Base-by-base conservation (phyloP, 345 rosid genomes). In the Eucalyptus marginata region DNA sequence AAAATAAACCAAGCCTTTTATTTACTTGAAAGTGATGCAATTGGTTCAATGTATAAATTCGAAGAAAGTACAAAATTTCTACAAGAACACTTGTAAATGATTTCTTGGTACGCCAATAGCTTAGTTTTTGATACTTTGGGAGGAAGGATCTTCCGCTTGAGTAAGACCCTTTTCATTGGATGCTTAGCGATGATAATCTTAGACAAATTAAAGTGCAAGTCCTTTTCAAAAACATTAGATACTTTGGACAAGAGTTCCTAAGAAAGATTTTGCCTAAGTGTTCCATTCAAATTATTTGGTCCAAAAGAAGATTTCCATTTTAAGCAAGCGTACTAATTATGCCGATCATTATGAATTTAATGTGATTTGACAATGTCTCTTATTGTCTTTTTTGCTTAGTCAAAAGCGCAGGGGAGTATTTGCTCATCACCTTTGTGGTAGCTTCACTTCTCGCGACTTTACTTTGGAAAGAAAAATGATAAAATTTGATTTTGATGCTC, bases 151-250 rank as follows among this genome's bases (percentile, higher is more conserved):
- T 4, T n/a, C 8, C 2, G 18, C 10, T 64, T 0, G 4, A n/a
- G 40, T 64, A n/a, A 40, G 76, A 1, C 40, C 20, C 15, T n/a
- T 4, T 64, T 16, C 40, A 64, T 64, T 14, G 18, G 36, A 29
- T 7, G 20, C 71, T 64, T 14, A 13, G 36, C 2, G 0, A 29
- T 29, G 4, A 11, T 27, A 59, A 10, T 25, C 7, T 0, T 0
- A 6, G 4, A 13, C 68, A 29, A 62, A 13, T 29, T 15, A 13
- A 62, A 62, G 68, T 62, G 17, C 17, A 13, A 62, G 68, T 29
- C 31, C 8, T 29, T 62, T 29, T 29, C 68, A 6, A 13, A 62
- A 62, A 7, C 13, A 29, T 13, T 62, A 31, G 1, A 27, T 62
- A 27, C 4, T 27, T 29, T 6, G 29, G 33, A 27, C 68, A 0